Base-by-base conservation (phyloP, 352 stramenopile species). In the Phytophthora pisi region DNA sequence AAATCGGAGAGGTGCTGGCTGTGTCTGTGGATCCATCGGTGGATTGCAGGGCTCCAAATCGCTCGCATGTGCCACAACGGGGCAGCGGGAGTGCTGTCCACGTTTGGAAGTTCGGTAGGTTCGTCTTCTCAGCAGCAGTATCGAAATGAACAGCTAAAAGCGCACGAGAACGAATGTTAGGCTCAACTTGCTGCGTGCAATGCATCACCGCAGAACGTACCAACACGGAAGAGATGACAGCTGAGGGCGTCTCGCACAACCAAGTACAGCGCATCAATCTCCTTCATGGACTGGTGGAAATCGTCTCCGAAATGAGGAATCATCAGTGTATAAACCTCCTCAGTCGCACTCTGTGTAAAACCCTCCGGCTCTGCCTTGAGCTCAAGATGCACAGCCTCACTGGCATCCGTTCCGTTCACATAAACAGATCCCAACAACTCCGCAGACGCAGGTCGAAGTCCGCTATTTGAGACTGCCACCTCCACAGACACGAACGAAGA, bases 141-240 rank as follows among this genome's bases (percentile, higher is more conserved):
- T 67, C 26, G 40, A 79, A 73, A 51, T 75, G 52, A 53, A 76
- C 20, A 57, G 47, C 62, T 50, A 68, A 18, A 5, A 56, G 26
- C 13, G 56, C 34, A 55, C 11, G 42, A 23, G 24, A 38, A 10
- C 9, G 18, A 30, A 53, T 13, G 18, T 70, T 46, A 61, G 36
- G 4, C 13, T 43, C 50, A 56, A 8, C 16, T 38, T 31, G 4
- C 16, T 5, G 8, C 47, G 5, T 15, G n/a, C 52, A 31, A 15
- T 40, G 30, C 10, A 50, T 31, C 8, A 54, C 18, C 11, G 13
- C 10, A 63, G 15, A 24, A 80, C 82, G 53, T 77, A 89, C 81
- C 81, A 40, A 88, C 65, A 56, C 82, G 82, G 53, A 82, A 81
- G 31, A 89, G 56, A n/a, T 83, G 70, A n/a, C 82, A 91, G 13